phyloP scores from a whole-genome alignment of 805 yeast species.

The Ogataea salicorniae region DNA sequence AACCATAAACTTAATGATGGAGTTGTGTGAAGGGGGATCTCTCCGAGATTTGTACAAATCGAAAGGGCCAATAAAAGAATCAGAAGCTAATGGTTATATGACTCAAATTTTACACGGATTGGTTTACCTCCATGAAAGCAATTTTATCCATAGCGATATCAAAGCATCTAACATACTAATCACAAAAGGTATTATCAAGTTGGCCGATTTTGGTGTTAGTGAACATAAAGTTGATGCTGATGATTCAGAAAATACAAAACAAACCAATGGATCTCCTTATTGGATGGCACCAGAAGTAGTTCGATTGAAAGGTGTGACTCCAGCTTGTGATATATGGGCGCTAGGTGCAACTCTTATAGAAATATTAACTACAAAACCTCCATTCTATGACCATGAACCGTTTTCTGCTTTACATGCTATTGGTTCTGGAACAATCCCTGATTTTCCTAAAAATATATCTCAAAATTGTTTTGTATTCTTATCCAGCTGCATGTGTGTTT shows the following conservation, averaged over 20 bases:
- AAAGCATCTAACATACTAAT: slow-evolving; percentile 70
- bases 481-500: slow-evolving; percentile 62
- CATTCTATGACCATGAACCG: slow-evolving; percentile 69
- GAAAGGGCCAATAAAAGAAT: slow-evolving; percentile 53
- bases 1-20: slow-evolving; percentile 56
- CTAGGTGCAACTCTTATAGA: slow-evolving; percentile 94
- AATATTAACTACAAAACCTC: slow-evolving; percentile 79
- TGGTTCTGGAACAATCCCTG: slow-evolving; percentile 69
- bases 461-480: slow-evolving; percentile 41
- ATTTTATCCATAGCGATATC: slow-evolving; percentile 72
- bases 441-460: slow-evolving; percentile 44
- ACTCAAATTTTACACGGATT: slow-evolving; percentile 55
- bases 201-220: slow-evolving; percentile 79
- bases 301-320: slow-evolving; percentile 74
- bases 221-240: slow-evolving; percentile 32
- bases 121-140: slow-evolving; percentile 62
- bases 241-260: slow-evolving; percentile 13
- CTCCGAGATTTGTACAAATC: slow-evolving; percentile 47
- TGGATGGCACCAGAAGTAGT: slow-evolving; percentile 99
- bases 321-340: slow-evolving; percentile 90
- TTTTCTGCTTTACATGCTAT: slow-evolving; percentile 82
- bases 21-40: slow-evolving; percentile 64
- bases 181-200: slow-evolving; percentile 51
- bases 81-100: slow-evolving; percentile 43
- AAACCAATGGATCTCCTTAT: slow-evolving; percentile 81